A percentile compares a stretch with the other conserved stretches of the same genome.
phyloP scores from a whole-genome alignment of 176 grass and related monocot species.

The Musa schizocarpa region DNA sequence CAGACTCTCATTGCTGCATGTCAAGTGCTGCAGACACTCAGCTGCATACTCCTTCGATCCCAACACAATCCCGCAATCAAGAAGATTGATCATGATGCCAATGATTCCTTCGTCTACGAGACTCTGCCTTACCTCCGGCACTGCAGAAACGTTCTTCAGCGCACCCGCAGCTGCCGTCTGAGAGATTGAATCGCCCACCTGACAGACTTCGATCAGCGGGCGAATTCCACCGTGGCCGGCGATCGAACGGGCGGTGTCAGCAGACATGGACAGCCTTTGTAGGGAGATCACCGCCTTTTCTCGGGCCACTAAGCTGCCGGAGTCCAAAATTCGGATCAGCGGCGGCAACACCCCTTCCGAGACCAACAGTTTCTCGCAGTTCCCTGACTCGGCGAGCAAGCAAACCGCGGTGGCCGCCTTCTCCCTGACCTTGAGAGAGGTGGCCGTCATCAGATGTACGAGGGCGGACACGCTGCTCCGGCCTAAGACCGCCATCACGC shows the following conservation, averaged over 20 bases:
- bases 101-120: conserved; percentile 69
- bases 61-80: conserved; percentile 47
- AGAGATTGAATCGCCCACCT: conserved; percentile 65
- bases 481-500: conserved; percentile 56
- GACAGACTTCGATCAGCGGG: conserved; percentile 67
- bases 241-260: conserved; percentile 53
- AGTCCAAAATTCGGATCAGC: conserved; percentile 55
- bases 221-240: conserved; percentile 72
- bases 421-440: conserved; percentile 68
- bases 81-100: conserved; percentile 66
- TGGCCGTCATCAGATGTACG: conserved; percentile 67
- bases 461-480: conserved; percentile 71
- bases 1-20: conserved; percentile 56
- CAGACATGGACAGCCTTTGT: conserved; percentile 67
- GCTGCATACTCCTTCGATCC: conserved; percentile 87
- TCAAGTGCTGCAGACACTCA: conserved; percentile 79
- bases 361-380: conserved; percentile 52
- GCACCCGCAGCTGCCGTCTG: conserved; percentile 54
- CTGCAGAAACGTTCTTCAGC: conserved; percentile 73
- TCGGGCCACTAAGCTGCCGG: conserved; percentile 31
- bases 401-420: conserved; percentile 38
- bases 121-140: conserved; percentile 60
- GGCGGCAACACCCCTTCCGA: conserved; percentile 23
- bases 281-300: conserved; percentile 71
- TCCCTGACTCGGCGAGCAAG: conserved; percentile 40